These are phyloP conservation scores for Meredithiella fracta DNA, from an alignment of 2,329 filamentous ascomycete genomes.

Conservation along the genomic window DNA sequence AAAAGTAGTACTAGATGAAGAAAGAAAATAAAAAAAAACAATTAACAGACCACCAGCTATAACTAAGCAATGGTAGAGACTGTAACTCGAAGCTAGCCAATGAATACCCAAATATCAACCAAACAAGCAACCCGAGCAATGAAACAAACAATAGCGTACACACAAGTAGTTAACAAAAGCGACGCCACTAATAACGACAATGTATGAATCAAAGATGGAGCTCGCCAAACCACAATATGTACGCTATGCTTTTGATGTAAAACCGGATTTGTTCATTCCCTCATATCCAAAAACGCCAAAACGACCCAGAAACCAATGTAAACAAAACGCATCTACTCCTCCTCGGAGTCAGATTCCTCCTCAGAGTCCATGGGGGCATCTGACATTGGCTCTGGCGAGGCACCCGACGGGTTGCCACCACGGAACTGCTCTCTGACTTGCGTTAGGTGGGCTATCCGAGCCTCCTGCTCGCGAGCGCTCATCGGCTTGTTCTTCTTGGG, in stretches of 20 bases:
- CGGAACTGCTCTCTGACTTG: slow-evolving; percentile 28
- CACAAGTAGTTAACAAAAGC: no score
- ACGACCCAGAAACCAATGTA: not conserved
- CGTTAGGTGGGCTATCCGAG: slow-evolving; percentile 43
- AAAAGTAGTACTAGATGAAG: not conserved
- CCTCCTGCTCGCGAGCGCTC: slow-evolving; percentile 53
- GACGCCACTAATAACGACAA: no score
- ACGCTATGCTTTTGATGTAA: not conserved
- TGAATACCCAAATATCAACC: no score
- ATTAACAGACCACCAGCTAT: not conserved
- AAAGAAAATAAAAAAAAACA: not conserved
- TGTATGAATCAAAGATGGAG: no score
- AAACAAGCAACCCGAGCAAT: no score
- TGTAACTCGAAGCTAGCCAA: no score
- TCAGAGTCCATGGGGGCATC: slow-evolving; percentile 12
- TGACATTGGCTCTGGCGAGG: slow-evolving; percentile 14
- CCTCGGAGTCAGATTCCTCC: slow-evolving; percentile 32
- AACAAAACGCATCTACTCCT: slow-evolving; percentile 23
- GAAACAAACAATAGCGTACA: no score
- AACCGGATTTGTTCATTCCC: not conserved
- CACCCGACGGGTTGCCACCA: slow-evolving; percentile 8
- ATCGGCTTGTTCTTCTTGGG: slow-evolving; percentile 62
- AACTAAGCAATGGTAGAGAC: not conserved
- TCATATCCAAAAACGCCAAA: not conserved
- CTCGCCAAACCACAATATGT: not conserved